Base-by-base conservation (phyloP, 2,329 filamentous ascomycete species). In the Diaporthe vaccinii region DNA sequence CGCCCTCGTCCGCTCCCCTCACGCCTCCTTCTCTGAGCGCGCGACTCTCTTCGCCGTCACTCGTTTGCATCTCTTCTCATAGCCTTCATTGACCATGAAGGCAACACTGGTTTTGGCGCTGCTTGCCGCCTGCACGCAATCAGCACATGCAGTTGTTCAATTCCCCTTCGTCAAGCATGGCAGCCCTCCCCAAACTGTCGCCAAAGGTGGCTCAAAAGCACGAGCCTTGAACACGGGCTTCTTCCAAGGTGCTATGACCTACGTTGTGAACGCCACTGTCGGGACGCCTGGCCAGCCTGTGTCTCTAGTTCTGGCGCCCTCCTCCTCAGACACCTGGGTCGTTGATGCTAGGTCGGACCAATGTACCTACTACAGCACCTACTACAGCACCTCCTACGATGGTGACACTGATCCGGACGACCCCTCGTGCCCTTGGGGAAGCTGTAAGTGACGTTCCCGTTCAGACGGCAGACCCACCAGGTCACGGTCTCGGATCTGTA, bases 241-340 rank as follows among this genome's bases (percentile, higher is more conserved):
- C 41, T 75, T 59, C 3, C 75, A 72, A n/a, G 41, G 76, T 15
- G 75, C 75, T 28, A 77, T 76, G 73, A 75, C 77, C 25, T 82
- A 80, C 65, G 73, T 79, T 44, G 78, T 80, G 58, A 78, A 81
- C 39, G 79, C 75, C 65, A 74, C 78, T 5, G 76, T 83, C 61
- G 79, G 81, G 68, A 79, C 81, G 4, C 82, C 82, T 22, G 73
- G 77, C 9, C 82, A 83, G 75, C 69, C 77, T 9, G 28, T 83
- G 10, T 77, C 79, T 36, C 75, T 83, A 46, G 53, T 79, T 34
- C 76, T 83, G 41, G 79, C 81, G 36, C 73, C 80, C 2, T 79
- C 78, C 0, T 36, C 75, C 4, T 70, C 78, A 17, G 74, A 80
- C 49, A 81, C 82, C 3, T 83, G 82, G 82, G 79, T 83, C 20